Percentiles rank a stretch among this genome's conserved stretches.
phyloP scores from a whole-genome alignment of 148 eudicot species.

The Silene latifolia region DNA sequence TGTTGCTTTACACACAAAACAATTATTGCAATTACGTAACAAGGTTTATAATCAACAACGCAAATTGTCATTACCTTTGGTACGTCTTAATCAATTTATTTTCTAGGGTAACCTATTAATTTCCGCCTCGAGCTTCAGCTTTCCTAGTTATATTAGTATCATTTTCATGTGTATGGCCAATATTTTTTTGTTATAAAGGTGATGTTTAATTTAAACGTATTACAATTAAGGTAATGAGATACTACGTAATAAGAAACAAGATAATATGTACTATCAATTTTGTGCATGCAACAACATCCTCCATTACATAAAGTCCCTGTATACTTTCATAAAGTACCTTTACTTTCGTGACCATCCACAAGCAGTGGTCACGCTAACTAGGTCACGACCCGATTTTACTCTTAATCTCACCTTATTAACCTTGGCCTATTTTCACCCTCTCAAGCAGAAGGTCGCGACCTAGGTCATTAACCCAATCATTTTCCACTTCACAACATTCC shows the following conservation, averaged over 20 bases:
- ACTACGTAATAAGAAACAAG: slow-evolving; percentile 4
- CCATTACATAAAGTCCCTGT: slow-evolving; percentile 1
- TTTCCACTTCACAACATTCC: no score
- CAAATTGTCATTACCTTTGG: neutral
- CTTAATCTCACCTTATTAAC: no score
- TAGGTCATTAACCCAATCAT: no score
- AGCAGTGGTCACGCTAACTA: no score
- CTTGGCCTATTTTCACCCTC: no score
- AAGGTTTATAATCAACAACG: neutral
- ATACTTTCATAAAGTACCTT: slow-evolving; percentile 28
- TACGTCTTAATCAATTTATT: neutral
- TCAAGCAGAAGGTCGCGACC: no score
- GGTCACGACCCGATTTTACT: no score
- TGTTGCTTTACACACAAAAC: neutral
- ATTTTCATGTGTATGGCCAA: slow-evolving; percentile 13
- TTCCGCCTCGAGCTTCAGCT: slow-evolving; percentile 5
- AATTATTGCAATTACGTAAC: slow-evolving; percentile 2
- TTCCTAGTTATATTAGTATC: slow-evolving; percentile 10
- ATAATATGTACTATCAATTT: no score
- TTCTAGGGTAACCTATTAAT: neutral
- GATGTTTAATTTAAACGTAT: no score
- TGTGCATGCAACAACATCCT: neutral
- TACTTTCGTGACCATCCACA: no score
- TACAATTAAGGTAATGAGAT: neutral
- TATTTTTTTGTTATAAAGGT: no score